Percentiles rank a stretch among this genome's conserved stretches.
These are phyloP conservation scores for Auriscalpium microsporum DNA, from an alignment of 768 basidiomycete species.

Conservation along the genomic window DNA sequence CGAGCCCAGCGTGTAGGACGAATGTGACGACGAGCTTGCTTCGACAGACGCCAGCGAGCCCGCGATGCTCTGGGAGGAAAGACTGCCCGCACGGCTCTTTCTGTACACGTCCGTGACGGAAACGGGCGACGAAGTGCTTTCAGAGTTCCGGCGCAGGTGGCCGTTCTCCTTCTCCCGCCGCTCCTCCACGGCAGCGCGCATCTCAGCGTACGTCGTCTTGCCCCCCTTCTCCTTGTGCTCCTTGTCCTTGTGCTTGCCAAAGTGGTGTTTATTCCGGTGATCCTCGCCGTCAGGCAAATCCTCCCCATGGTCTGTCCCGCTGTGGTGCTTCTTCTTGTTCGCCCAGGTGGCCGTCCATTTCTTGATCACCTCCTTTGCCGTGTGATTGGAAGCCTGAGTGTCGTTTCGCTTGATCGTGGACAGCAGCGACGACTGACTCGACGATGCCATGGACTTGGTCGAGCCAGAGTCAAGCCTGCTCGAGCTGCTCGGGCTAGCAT, in stretches of 20 bases:
- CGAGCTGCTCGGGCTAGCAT: neutral
- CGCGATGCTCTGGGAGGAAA: conserved; percentile 17
- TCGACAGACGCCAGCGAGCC: conserved; percentile 20
- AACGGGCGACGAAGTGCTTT: conserved; percentile 24
- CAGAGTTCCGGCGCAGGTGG: conserved; percentile 14
- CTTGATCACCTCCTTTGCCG: conserved; percentile 82
- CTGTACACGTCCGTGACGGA: conserved; percentile 23
- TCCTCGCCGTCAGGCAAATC: conserved; percentile 11
- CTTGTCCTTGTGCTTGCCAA: conserved; percentile 15
- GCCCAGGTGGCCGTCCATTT: conserved; percentile 89
- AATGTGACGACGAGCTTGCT: conserved; percentile 19
- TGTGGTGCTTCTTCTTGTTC: conserved; percentile 45
- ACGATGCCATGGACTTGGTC: neutral
- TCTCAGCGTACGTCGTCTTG: conserved; percentile 61
- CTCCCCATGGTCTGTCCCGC: conserved; percentile 1
- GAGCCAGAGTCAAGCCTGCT: neutral
- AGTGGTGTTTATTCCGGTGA: neutral
- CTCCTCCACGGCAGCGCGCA: conserved; percentile 68
- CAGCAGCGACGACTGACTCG: conserved; percentile 34
- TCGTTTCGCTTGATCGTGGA: conserved; percentile 76
- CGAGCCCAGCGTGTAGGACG: conserved; percentile 2
- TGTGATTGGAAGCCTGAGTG: conserved; percentile 78
- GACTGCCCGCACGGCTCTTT: conserved; percentile 20
- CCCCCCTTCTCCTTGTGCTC: conserved; percentile 27
- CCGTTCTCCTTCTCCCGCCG: conserved; percentile 41